Percentiles rank a stretch among this genome's conserved stretches.
phyloP scores from a whole-genome alignment of 192 early-diverging fungal species.

The Coemansia sp. region DNA sequence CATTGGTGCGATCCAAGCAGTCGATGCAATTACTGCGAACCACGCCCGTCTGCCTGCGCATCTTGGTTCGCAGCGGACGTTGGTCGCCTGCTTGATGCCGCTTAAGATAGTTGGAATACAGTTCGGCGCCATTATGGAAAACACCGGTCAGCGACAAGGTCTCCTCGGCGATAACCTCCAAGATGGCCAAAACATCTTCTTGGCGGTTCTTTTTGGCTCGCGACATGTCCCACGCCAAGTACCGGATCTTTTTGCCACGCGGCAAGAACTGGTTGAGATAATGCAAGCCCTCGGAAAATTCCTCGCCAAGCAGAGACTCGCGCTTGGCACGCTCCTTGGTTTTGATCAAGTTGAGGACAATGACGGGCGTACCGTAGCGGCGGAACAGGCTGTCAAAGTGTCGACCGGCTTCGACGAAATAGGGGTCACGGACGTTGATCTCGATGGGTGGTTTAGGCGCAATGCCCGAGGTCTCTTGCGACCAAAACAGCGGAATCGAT shows the following conservation, averaged over 20 bases:
- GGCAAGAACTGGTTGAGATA: conserved; percentile 95
- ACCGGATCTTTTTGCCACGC: conserved; percentile 75
- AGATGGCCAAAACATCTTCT: conserved; percentile 86
- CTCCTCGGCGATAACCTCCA: conserved; percentile 89
- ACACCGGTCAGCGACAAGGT: conserved; percentile 86
- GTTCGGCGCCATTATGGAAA: conserved; percentile 88
- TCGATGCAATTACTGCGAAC: conserved; percentile 98
- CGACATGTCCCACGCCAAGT: conserved; percentile 99
- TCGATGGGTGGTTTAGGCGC: conserved; percentile 94
- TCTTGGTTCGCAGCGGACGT: conserved; percentile 6
- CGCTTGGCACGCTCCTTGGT: conserved; percentile 88
- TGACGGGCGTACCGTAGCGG: conserved; percentile 90
- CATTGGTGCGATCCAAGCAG: conserved; percentile 97
- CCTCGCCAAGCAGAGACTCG: conserved; percentile 84
- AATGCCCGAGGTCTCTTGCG: conserved; percentile 91
- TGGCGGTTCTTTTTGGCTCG: conserved; percentile 88
- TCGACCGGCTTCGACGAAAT: conserved; percentile 86
- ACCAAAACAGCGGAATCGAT: conserved; percentile 96
- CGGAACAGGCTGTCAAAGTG: conserved; percentile 94
- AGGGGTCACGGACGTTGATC: conserved; percentile 89
- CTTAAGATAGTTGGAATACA: conserved; percentile 47
- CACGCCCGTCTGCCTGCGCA: conserved; percentile 75
- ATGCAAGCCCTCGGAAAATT: conserved; percentile 78
- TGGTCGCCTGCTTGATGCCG: conserved; percentile 20
- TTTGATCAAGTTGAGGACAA: conserved; percentile 96